Base-by-base conservation (phyloP, 2,329 filamentous ascomycete genomes). In the Meredithiella fracta region DNA sequence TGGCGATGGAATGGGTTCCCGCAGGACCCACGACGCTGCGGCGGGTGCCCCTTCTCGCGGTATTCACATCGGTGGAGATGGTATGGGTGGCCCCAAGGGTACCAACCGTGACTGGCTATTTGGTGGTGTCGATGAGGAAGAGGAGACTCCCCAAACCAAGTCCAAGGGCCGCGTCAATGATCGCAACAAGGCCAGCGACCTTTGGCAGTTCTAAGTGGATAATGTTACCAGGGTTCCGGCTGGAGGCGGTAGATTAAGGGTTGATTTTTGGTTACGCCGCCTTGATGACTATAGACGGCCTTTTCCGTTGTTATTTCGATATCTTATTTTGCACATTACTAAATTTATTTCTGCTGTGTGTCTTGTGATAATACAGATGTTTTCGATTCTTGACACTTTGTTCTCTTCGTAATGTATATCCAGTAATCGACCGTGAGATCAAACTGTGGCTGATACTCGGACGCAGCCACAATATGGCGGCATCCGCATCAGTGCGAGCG, bases 41-140 rank as follows among this genome's bases (percentile, higher is more conserved):
- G n/a, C n/a, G 23, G 31, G 42, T 38, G 68, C 67, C 47, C 60
- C 63, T 9, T 62, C 65, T 25, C 53, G 58, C n/a, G 62, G 64
- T 58, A 71, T 72, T 49, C 70, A 68, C 53, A 78, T 77, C 58
- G 74, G 70, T 1, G 80, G 80, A 38, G 77, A 83, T 62, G 82
- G 83, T 54, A 85, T 85, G 81, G 82, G 82, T 47, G 77, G 77
- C 42, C 71, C 71, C 60, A 78, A 73, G 65, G 76, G 74, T 47
- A 71, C 72, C 42, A 69, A 74, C 52, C 70, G 76, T 55, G 67
- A 72, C 63, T 85, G 80, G 79, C 70, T 79, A 5, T 77, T 79
- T 59, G 75, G 75, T 17, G 75, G 73, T 47, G 73, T 73, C 49
- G 74, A 73, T 29, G 73, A 52, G 23, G 73, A 23, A 69, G 72